Evolutionary conservation across 352 stramenopile species (phyloP).

Genomic region (Globisporangium abappressorium): DNA sequence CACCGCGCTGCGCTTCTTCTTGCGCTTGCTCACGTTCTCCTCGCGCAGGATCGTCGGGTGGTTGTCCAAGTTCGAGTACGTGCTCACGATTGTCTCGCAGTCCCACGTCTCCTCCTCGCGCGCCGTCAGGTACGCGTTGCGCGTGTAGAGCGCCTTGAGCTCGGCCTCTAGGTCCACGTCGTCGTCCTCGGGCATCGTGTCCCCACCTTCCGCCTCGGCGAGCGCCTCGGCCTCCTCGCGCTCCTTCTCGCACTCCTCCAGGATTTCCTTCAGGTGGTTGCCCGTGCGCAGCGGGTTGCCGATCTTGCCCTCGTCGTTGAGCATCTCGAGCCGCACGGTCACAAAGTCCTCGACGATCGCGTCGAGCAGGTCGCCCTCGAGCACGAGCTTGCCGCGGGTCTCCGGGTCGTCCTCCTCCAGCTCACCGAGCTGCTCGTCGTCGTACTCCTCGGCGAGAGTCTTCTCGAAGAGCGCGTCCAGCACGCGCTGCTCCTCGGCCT

Average conservation of each 20-base stretch:
- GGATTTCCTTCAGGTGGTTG: conserved; percentile 68
- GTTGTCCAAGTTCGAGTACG: conserved; percentile 98
- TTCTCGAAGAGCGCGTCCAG: conserved; percentile 90
- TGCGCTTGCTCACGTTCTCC: conserved; percentile 49
- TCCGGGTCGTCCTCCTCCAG: conserved; percentile 76
- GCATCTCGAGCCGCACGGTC: conserved; percentile 63
- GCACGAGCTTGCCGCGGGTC: conserved; percentile 60
- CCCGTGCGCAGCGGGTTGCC: conserved; percentile 68
- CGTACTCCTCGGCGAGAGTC: conserved; percentile 79
- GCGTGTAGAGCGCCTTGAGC: conserved; percentile 43
- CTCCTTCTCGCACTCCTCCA: conserved; percentile 69
- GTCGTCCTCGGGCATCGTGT: conserved; percentile 23
- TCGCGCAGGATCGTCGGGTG: conserved; percentile 93
- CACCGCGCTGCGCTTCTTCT: conserved; percentile 62
- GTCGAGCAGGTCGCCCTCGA: conserved; percentile 66
- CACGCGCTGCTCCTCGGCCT: conserved; percentile 77
- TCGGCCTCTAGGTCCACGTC: conserved; percentile 27
- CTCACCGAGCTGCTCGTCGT: conserved; percentile 75
- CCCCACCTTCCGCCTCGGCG: conserved; percentile 41
- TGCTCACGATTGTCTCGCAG: conserved; percentile 97
- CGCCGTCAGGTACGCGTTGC: conserved; percentile 63
- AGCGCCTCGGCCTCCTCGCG: conserved; percentile 48
- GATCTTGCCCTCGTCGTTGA: conserved; percentile 73
- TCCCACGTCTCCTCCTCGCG: conserved; percentile 90
- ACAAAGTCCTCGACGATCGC: conserved; percentile 77